These are phyloP conservation scores for Alternaria sp. DNA, from an alignment of 2,329 filamentous ascomycete genomes.

Conservation along the genomic window DNA sequence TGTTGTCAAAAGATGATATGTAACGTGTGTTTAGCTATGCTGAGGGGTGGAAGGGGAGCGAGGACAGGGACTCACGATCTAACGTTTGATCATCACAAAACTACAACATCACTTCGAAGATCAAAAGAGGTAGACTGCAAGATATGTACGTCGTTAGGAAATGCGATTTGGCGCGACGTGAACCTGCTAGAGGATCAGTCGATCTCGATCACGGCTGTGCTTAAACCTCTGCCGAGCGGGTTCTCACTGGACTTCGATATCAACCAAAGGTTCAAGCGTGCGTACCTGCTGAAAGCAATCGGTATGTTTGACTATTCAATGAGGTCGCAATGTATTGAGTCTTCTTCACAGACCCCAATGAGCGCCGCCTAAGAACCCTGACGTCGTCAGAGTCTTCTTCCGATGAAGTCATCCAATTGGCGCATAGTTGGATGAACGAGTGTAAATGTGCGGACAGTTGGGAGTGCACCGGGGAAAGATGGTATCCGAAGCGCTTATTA, in stretches of 20 bases:
- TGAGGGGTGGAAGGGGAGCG: slow-evolving; percentile 7
- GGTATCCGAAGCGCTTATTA: slow-evolving; percentile 15
- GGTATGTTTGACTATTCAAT: neutral
- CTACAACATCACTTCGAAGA: neutral
- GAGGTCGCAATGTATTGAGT: no score
- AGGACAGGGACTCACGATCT: slow-evolving; percentile 1
- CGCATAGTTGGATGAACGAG: slow-evolving; percentile 15
- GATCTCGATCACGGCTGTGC: neutral
- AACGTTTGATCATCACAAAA: slow-evolving; percentile 15
- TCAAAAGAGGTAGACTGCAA: slow-evolving; percentile 11
- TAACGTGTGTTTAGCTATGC: slow-evolving; percentile 15
- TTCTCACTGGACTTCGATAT: neutral
- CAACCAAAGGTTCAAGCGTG: no score
- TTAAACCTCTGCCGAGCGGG: neutral
- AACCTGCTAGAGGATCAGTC: neutral
- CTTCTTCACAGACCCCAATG: neutral
- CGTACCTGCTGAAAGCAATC: no score
- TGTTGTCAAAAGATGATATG: slow-evolving; percentile 9
- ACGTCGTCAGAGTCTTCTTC: neutral
- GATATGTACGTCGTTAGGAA: slow-evolving; percentile 14
- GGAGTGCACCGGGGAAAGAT: neutral
- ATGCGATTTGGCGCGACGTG: neutral
- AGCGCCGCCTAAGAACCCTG: no score
- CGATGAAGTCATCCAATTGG: slow-evolving; percentile 3
- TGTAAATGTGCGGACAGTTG: slow-evolving; percentile 16